These are phyloP conservation scores for Sporothrix sp. DNA, from an alignment of 2,329 filamentous ascomycete species.

Conservation along the genomic window DNA sequence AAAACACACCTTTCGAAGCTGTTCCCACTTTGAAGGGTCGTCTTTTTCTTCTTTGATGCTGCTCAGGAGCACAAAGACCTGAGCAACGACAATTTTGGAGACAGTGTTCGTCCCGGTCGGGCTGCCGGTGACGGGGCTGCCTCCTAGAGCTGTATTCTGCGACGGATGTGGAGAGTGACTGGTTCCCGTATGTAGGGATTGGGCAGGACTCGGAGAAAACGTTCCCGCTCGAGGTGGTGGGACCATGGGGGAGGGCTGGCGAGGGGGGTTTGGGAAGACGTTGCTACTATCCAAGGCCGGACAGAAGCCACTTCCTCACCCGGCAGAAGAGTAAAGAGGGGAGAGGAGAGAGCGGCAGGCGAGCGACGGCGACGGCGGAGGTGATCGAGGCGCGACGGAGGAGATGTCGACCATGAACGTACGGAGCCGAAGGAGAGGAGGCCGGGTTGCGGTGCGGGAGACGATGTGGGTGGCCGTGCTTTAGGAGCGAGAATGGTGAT, in stretches of 20 bases:
- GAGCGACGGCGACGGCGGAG: background rate
- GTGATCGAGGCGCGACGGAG: background rate
- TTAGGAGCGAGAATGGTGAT: background rate
- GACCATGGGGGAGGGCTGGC: slow-evolving; percentile 37
- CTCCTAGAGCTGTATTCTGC: slow-evolving; percentile 47
- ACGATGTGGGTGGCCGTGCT: background rate
- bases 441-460: background rate
- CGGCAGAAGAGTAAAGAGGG: slow-evolving; percentile 14
- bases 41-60: slow-evolving; percentile 92
- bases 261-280: slow-evolving; percentile 13
- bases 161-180: slow-evolving; percentile 48
- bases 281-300: slow-evolving; percentile 19
- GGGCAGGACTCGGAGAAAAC: slow-evolving; percentile 52
- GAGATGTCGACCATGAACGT: background rate
- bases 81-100: slow-evolving; percentile 88
- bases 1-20: slow-evolving; percentile 92
- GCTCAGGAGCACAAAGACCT: slow-evolving; percentile 88
- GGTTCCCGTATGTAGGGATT: slow-evolving; percentile 46
- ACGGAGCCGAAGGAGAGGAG: background rate
- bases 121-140: slow-evolving; percentile 52
- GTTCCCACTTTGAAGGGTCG: slow-evolving; percentile 79
- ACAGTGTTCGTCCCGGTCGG: slow-evolving; percentile 57
- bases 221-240: slow-evolving; percentile 53
- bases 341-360: background rate
- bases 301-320: slow-evolving; percentile 21